phyloP scores from a whole-genome alignment of 345 rosid genomes.

The Gossypium herbaceum region DNA sequence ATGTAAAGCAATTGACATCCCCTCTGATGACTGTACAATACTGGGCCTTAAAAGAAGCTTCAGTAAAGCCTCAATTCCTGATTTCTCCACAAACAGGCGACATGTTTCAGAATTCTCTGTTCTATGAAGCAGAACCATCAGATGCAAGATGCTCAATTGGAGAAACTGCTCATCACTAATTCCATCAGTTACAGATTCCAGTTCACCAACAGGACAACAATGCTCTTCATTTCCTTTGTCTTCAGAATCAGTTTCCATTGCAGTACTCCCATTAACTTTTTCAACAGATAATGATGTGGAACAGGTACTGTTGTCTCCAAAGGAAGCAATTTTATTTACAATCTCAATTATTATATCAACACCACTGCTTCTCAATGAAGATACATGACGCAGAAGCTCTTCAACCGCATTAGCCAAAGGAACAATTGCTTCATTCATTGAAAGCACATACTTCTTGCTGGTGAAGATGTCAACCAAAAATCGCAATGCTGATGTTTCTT shows the following conservation, averaged over 20 bases:
- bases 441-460: conserved; percentile 75
- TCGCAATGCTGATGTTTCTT: conserved; percentile 69
- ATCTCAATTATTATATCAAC: conserved; percentile 90
- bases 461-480: conserved; percentile 85
- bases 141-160: conserved; percentile 82
- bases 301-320: conserved; percentile 42
- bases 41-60: conserved; percentile 79
- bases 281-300: conserved; percentile 40
- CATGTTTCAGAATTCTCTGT: conserved; percentile 93
- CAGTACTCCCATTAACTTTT: conserved; percentile 48
- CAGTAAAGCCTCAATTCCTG: conserved; percentile 85
- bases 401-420: conserved; percentile 95
- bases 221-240: conserved; percentile 47
- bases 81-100: conserved; percentile 88
- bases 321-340: conserved; percentile 66
- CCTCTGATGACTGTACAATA: conserved; percentile 93
- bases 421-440: conserved; percentile 92
- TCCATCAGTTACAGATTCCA: conserved; percentile 40
- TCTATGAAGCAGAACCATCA: conserved; percentile 91
- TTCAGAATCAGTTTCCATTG: conserved; percentile 90
- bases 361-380: conserved; percentile 76
- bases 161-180: conserved; percentile 77
- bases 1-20: conserved; percentile 89
- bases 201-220: conserved; percentile 42
- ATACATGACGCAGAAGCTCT: conserved; percentile 91